Percentiles rank a stretch among this genome's conserved stretches.
These are phyloP conservation scores for Nakazawaea wickerhamii DNA, from an alignment of 805 yeast species.

Conservation along the genomic window DNA sequence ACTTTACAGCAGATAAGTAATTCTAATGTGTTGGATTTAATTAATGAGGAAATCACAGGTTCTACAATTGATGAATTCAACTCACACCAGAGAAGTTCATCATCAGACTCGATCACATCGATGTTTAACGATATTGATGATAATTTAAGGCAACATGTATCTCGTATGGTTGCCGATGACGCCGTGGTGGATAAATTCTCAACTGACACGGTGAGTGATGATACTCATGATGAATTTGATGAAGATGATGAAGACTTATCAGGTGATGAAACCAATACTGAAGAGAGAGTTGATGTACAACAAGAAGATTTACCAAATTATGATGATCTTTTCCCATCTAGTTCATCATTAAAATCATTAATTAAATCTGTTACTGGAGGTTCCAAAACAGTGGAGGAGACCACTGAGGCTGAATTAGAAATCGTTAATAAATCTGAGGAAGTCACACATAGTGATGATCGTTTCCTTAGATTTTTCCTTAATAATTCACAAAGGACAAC, in stretches of 20 bases:
- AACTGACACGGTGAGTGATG: neutral
- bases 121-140: slow-evolving; percentile 18
- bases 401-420: neutral
- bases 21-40: slow-evolving; percentile 31
- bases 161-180: slow-evolving; percentile 13
- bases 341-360: slow-evolving; percentile 24
- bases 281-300: neutral
- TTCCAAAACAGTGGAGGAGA: neutral
- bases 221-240: slow-evolving; percentile 1
- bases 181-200: neutral
- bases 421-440: slow-evolving; percentile 3
- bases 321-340: slow-evolving; percentile 68
- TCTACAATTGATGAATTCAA: slow-evolving; percentile 8
- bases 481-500: slow-evolving; percentile 33
- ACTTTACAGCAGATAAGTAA: slow-evolving; percentile 37
- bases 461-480: slow-evolving; percentile 18
- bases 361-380: slow-evolving; percentile 20
- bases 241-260: neutral
- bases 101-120: slow-evolving; percentile 23
- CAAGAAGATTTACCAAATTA: slow-evolving; percentile 50
- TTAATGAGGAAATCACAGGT: slow-evolving; percentile 17
- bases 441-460: slow-evolving; percentile 14
- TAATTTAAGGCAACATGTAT: slow-evolving; percentile 20
- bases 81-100: slow-evolving; percentile 14
- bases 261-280: slow-evolving; percentile 1